phyloP scores from a whole-genome alignment of 164 flowering plant genomes.

The Magnolia kwangsiensis region DNA sequence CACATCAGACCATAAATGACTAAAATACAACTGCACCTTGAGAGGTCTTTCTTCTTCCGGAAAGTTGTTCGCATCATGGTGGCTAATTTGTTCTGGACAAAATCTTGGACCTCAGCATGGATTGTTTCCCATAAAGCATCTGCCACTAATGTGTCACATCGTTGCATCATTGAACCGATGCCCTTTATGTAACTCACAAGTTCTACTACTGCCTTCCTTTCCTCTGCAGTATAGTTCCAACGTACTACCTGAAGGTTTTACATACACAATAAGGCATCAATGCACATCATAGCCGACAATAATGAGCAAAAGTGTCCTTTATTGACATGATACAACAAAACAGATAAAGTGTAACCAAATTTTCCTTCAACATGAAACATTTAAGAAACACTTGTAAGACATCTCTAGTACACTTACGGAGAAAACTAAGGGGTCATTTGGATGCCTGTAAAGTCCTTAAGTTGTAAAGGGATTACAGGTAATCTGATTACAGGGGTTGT shows the following conservation, averaged over 20 bases:
- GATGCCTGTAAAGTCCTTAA: no score
- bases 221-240: slow-evolving; percentile 82
- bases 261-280: background rate
- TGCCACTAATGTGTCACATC: slow-evolving; percentile 79
- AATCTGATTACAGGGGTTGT: no score
- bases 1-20: background rate
- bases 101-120: slow-evolving; percentile 98
- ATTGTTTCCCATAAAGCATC: slow-evolving; percentile 98
- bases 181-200: slow-evolving; percentile 89
- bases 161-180: slow-evolving; percentile 87
- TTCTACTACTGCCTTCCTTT: slow-evolving; percentile 84
- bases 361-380: no score
- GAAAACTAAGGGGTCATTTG: no score
- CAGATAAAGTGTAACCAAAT: background rate
- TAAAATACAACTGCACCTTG: slow-evolving; percentile 47
- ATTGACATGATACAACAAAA: background rate
- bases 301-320: background rate
- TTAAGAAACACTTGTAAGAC: no score
- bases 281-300: background rate
- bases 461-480: no score
- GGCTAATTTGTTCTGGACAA: slow-evolving; percentile 91
- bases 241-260: slow-evolving; percentile 69
- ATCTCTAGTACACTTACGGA: no score
- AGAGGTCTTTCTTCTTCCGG: slow-evolving; percentile 90
- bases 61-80: slow-evolving; percentile 92